Percentiles rank a stretch among this genome's conserved stretches.
Evolutionary conservation across 352 stramenopile genomes (phyloP).

Genomic region (Thalassiosira ordinaria): DNA sequence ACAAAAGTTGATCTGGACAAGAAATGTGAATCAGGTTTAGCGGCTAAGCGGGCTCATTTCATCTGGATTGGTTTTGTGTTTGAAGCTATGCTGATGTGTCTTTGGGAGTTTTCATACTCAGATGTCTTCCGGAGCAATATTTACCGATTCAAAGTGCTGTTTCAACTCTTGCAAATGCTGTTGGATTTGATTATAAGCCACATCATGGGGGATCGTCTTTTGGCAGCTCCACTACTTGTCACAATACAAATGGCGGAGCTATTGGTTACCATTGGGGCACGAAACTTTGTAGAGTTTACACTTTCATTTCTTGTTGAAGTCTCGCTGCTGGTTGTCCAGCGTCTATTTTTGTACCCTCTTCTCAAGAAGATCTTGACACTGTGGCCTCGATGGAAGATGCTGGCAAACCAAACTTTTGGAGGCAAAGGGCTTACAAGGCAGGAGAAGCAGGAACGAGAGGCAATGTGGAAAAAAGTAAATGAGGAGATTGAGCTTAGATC

Average conservation of each 20-base stretch:
- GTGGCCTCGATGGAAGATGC: slow-evolving; percentile 92
- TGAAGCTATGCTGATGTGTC: slow-evolving; percentile 89
- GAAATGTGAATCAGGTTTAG: slow-evolving; percentile 68
- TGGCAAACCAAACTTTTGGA: slow-evolving; percentile 74
- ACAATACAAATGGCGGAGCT: slow-evolving; percentile 91
- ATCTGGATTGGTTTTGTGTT: slow-evolving; percentile 88
- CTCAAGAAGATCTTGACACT: slow-evolving; percentile 87
- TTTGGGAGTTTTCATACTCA: slow-evolving; percentile 98
- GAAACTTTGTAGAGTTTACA: slow-evolving; percentile 95
- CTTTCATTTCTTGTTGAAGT: slow-evolving; percentile 94
- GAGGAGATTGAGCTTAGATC: slow-evolving; percentile 93
- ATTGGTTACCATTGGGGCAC: slow-evolving; percentile 93
- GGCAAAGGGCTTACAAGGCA: slow-evolving; percentile 88
- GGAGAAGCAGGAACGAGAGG: slow-evolving; percentile 92
- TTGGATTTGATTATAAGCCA: slow-evolving; percentile 47
- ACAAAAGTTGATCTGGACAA: slow-evolving; percentile 87
- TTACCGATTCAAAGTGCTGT: slow-evolving; percentile 79
- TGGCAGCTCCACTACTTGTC: slow-evolving; percentile 91
- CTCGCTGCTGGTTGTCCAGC: slow-evolving; percentile 91
- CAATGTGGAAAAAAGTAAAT: slow-evolving; percentile 92
- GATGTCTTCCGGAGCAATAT: slow-evolving; percentile 90
- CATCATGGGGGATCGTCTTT: slow-evolving; percentile 91
- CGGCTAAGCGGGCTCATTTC: slow-evolving; percentile 91
- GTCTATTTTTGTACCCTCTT: slow-evolving; percentile 93
- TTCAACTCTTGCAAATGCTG: slow-evolving; percentile 53